Conservation (phyloP, 2,329 filamentous ascomycete genomes). For the Eurotiales sp. region DNA sequence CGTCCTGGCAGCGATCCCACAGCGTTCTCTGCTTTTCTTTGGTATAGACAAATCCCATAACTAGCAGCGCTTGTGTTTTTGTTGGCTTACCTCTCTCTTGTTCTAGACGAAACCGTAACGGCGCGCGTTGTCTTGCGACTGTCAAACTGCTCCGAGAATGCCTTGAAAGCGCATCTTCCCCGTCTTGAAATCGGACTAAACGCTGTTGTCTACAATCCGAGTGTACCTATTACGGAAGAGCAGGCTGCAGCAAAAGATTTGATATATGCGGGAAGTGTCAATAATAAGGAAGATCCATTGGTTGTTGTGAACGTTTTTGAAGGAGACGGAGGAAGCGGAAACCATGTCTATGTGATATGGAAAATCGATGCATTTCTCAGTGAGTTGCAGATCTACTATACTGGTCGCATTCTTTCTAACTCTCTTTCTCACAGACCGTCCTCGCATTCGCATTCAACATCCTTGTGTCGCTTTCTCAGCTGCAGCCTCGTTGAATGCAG, state of each 20-base stretch:
- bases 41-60: no score
- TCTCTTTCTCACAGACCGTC: constrained; percentile 29
- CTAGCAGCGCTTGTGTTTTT: no score
- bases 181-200: constrained; percentile 51
- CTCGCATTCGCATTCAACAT: constrained; percentile 52
- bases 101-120: constrained; percentile 52
- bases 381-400: constrained; percentile 21
- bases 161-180: constrained; percentile 47
- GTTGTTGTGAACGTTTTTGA: constrained; percentile 44
- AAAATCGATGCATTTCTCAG: constrained; percentile 41
- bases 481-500: constrained; percentile 43
- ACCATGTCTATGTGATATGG: constrained; percentile 44
- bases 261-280: constrained; percentile 39
- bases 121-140: constrained; percentile 51
- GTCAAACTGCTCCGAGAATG: constrained; percentile 46
- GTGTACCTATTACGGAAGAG: constrained; percentile 40
- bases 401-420: neutral
- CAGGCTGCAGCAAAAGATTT: constrained; percentile 35
- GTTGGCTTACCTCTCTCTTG: constrained; percentile 44
- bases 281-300: constrained; percentile 40
- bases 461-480: constrained; percentile 55
- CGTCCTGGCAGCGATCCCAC: constrained; percentile 46
- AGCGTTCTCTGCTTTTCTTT: constrained; percentile 52
- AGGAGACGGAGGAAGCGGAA: constrained; percentile 33
- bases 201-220: constrained; percentile 41